Evolutionary conservation across 495 filamentous ascomycete species (phyloP).

Genomic region (Penicillium lividum): DNA sequence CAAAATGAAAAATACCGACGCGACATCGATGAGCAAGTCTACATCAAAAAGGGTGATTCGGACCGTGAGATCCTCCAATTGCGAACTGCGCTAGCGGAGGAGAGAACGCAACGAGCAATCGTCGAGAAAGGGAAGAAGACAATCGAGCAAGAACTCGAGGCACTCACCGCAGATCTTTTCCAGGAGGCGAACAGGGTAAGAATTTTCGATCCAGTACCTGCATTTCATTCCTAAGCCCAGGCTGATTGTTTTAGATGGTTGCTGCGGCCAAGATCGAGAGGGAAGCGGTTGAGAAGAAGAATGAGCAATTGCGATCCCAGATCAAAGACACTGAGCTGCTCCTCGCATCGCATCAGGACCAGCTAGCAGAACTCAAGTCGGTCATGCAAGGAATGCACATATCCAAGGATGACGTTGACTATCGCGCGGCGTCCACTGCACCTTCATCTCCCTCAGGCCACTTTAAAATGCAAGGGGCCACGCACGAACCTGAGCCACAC

Average conservation of each 20-base stretch:
- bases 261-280: conserved; percentile 72
- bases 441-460: conserved; percentile 64
- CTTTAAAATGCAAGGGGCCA: conserved; percentile 20
- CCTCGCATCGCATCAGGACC: conserved; percentile 86
- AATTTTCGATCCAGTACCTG: not conserved
- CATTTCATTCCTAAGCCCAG: not conserved
- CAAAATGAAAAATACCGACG: conserved; percentile 68
- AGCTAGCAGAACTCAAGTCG: conserved; percentile 83
- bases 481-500: conserved; percentile 25
- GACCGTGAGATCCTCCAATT: conserved; percentile 71
- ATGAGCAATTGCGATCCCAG: conserved; percentile 75
- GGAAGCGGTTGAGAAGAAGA: conserved; percentile 73
- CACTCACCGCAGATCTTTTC: conserved; percentile 84
- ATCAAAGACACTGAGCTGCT: conserved; percentile 84
- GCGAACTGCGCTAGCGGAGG: conserved; percentile 63
- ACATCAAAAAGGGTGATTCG: conserved; percentile 68
- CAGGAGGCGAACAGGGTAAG: conserved; percentile 87
- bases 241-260: conserved; percentile 68
- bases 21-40: conserved; percentile 67
- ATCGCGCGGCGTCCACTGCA: conserved; percentile 59
- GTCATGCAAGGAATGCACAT: conserved; percentile 87
- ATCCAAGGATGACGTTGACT: conserved; percentile 67
- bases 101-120: conserved; percentile 56
- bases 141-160: conserved; percentile 84
- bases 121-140: conserved; percentile 71